phyloP scores from a whole-genome alignment of 208 protist species.

The Novymonas esmeraldas region DNA sequence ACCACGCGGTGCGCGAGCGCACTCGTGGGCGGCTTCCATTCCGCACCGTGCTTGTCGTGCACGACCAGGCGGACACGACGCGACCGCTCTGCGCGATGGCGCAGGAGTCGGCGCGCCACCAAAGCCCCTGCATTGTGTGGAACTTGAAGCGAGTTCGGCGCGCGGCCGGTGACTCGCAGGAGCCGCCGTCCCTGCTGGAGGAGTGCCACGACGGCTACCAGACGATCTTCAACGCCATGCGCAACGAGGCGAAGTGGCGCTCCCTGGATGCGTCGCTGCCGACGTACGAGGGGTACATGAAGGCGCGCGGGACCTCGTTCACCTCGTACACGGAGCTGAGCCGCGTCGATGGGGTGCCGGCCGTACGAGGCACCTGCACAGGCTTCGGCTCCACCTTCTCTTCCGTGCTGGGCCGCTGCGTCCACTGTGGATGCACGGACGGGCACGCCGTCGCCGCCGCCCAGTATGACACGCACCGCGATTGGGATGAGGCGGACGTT shows the following conservation, averaged over 20 bases:
- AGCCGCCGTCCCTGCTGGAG: conserved; percentile 56
- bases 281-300: conserved; percentile 24
- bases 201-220: conserved; percentile 76
- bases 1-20: conserved; percentile 45
- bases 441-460: conserved; percentile 54
- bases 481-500: conserved; percentile 58
- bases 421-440: conserved; percentile 61
- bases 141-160: conserved; percentile 35
- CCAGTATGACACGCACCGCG: conserved; percentile 36
- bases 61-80: conserved; percentile 67
- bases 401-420: conserved; percentile 38
- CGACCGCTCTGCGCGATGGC: conserved; percentile 46
- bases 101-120: conserved; percentile 11
- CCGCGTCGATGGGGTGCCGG: conserved; percentile 60
- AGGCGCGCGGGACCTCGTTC: conserved; percentile 18
- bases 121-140: conserved; percentile 53
- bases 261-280: conserved; percentile 34
- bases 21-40: conserved; percentile 55
- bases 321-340: conserved; percentile 61
- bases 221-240: conserved; percentile 63
- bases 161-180: neutral
- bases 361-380: conserved; percentile 71
- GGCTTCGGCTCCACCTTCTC: conserved; percentile 75
- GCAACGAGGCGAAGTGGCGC: conserved; percentile 58
- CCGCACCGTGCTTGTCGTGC: conserved; percentile 73